phyloP scores from a whole-genome alignment of 1,284 basidiomycete genomes.

The Apiotrichum gamsii region DNA sequence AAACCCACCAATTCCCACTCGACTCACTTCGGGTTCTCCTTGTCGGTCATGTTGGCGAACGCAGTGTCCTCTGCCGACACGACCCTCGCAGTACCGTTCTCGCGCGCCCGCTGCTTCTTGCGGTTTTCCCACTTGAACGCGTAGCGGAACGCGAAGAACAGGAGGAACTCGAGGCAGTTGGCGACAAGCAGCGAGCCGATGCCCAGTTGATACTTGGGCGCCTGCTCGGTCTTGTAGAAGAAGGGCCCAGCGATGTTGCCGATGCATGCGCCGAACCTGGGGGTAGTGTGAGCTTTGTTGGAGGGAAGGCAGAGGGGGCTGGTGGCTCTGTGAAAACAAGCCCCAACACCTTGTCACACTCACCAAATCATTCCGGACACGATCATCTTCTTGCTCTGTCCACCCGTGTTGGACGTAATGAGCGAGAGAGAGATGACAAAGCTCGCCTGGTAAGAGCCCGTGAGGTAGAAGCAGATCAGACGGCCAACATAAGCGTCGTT shows the following conservation, averaged over 20 bases:
- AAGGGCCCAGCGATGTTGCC: conserved; percentile 50
- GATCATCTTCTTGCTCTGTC: conserved; percentile 48
- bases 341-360: no score
- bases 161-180: conserved; percentile 42
- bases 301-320: no score
- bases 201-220: conserved; percentile 48
- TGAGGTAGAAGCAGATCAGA: conserved; percentile 54
- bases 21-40: conserved; percentile 39
- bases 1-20: neutral
- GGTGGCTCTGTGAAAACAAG: no score
- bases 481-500: conserved; percentile 42
- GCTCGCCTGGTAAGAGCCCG: conserved; percentile 49
- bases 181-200: conserved; percentile 48
- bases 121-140: conserved; percentile 47
- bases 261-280: conserved; percentile 42
- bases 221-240: conserved; percentile 45
- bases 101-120: conserved; percentile 40
- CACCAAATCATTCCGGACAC: conserved; percentile 37
- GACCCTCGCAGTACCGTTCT: neutral
- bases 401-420: conserved; percentile 51
- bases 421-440: conserved; percentile 51
- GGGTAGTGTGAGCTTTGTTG: no score
- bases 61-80: conserved; percentile 28
- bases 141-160: conserved; percentile 47
- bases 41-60: conserved; percentile 45